phyloP scores from a whole-genome alignment of 2,329 filamentous ascomycete species.

The Orbilia javanica region DNA sequence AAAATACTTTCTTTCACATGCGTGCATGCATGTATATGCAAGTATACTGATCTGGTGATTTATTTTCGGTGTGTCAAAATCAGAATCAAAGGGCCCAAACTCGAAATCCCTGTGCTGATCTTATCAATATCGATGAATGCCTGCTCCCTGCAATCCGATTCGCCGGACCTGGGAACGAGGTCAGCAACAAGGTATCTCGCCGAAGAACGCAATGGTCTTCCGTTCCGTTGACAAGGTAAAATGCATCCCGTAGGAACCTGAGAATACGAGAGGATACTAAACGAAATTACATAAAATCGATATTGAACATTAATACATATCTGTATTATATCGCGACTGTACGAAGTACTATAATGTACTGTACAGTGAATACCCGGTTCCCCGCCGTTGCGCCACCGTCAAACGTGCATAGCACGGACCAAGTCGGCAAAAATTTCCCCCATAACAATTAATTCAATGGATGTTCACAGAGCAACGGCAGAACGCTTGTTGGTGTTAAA shows the following conservation, averaged over 20 bases:
- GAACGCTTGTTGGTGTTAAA: not conserved
- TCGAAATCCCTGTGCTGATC: constrained; percentile 38
- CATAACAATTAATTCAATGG: not conserved
- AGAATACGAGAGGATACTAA: constrained; percentile 35
- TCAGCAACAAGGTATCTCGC: constrained; percentile 21
- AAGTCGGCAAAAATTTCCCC: constrained; percentile 2
- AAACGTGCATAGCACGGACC: constrained; percentile 24
- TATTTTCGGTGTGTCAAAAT: too few species aligned
- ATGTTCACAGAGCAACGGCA: not conserved
- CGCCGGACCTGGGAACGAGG: constrained; percentile 1
- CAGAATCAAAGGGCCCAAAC: not conserved
- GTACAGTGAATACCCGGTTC: constrained; percentile 30
- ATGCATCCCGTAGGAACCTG: not conserved
- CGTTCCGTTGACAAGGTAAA: constrained; percentile 42
- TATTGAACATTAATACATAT: not conserved
- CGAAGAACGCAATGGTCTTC: constrained; percentile 46
- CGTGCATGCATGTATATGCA: constrained; percentile 6
- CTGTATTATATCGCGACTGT: constrained; percentile 5
- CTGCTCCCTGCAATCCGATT: constrained; percentile 18
- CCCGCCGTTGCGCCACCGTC: constrained; percentile 24
- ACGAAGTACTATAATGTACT: constrained; percentile 11
- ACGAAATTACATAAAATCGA: constrained; percentile 30
- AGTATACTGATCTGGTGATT: too few species aligned
- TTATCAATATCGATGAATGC: constrained; percentile 25
- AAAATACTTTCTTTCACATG: not conserved